phyloP scores from a whole-genome alignment of 768 basidiomycete genomes.

The Baorangia bicolor region DNA sequence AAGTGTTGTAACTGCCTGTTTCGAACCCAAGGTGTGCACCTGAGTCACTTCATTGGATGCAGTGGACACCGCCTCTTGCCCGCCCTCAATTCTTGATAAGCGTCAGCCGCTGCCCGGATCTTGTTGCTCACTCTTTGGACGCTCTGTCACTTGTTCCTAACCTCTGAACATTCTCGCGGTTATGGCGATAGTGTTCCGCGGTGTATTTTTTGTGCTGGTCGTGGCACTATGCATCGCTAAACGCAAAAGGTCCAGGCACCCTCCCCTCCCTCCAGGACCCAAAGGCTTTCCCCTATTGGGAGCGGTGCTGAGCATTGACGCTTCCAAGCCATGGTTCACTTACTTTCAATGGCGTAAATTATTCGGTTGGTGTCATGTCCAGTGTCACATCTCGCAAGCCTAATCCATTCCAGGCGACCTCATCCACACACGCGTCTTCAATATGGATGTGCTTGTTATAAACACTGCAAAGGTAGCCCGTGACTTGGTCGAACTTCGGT shows the following conservation, averaged over 20 bases:
- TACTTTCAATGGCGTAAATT: conserved; percentile 32
- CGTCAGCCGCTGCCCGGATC: no score
- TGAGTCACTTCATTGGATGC: no score
- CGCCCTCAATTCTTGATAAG: neutral
- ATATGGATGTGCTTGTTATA: conserved; percentile 27
- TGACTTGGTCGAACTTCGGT: conserved; percentile 30
- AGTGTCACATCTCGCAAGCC: neutral
- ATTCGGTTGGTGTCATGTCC: conserved; percentile 16
- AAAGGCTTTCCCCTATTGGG: conserved; percentile 41
- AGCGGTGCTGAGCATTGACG: conserved; percentile 24
- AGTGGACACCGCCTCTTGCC: no score
- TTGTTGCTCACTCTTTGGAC: neutral
- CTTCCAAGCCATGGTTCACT: conserved; percentile 33
- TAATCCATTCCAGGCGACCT: conserved; percentile 20
- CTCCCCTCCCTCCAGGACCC: conserved; percentile 49
- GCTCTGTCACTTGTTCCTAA: neutral
- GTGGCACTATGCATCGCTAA: conserved; percentile 11
- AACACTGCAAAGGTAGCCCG: conserved; percentile 27
- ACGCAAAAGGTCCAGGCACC: neutral
- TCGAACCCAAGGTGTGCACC: no score
- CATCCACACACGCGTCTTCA: conserved; percentile 20
- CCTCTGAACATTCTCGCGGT: neutral
- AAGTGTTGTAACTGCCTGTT: no score
- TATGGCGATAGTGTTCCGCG: conserved; percentile 1
- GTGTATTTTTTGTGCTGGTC: conserved; percentile 10